Base-by-base conservation (phyloP, 257 asterid genomes). In the Gentiana macrophylla region DNA sequence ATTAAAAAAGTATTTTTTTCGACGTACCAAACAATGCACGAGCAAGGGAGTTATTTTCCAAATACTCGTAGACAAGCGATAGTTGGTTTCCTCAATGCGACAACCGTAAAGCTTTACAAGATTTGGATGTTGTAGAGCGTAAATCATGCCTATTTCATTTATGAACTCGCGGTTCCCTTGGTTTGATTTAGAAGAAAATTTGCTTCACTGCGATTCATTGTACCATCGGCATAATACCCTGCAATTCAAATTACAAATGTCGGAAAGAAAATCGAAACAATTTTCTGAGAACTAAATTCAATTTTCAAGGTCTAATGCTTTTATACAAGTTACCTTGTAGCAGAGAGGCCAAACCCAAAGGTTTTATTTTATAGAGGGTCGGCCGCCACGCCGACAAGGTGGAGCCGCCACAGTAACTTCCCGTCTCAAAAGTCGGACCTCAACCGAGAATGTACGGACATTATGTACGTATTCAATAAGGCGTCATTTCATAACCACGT, bases 161-260 rank as follows among this genome's bases (percentile, higher is more conserved):
- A 79, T 85, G 55, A 84, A 81, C 48, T 75, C 94, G 33, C 73
- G 86, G 56, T 79, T 79, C 51, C 94, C 94, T 73, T 84, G 94
- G 37, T 61, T 77, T 49, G 94, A 77, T 60, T 59, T 74, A 61
- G 86, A 71, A 36, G 90, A 75, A 54, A 84, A 85, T 67, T 81
- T 70, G 89, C 79, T 86, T 86, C 11, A 83, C 95, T 34, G 95
- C 95, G 12, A 86, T 77, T 56, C n/a, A 70, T 65, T 3, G 72
- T 73, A 3, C 89, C 93, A 62, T 83, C 89, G 71, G 56, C 12
- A 83, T 54, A 12, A 59, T 56, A 11, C 95, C 95, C 95, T 86
- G 61, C 46, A 61, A n/a, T 49, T n/a, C 46, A 36, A 32, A 9
- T 49, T 7, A 32, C 1, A n/a, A 47, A 53, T 35, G 44, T 11